Evolutionary conservation across 1,139 yeast species (phyloP).

Genomic region (Lodderomyces parapsilosis): DNA sequence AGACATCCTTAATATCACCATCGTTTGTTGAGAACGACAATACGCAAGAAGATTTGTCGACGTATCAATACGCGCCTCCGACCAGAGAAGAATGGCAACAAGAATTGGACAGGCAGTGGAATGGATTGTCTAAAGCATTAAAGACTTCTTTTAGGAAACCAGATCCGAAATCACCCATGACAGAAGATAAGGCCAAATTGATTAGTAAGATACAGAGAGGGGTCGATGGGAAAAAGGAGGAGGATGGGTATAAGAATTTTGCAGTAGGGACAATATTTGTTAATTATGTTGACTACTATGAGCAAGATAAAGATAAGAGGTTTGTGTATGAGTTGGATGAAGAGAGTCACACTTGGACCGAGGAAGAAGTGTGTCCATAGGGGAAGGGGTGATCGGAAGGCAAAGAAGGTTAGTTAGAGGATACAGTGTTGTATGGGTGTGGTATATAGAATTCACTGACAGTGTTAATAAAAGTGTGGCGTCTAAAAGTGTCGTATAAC

Average conservation of each 20-base stretch:
- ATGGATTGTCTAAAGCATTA: conserved; percentile 50
- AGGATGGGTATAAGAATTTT: conserved; percentile 66
- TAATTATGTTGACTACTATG: conserved; percentile 71
- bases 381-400: too few species aligned
- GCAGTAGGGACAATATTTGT: conserved; percentile 68
- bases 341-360: conserved; percentile 66
- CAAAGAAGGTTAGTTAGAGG: too few species aligned
- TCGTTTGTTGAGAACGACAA: conserved; percentile 14
- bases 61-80: conserved; percentile 40
- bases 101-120: conserved; percentile 69
- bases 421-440: too few species aligned
- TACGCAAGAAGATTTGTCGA: conserved; percentile 7
- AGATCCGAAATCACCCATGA: conserved; percentile 58
- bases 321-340: conserved; percentile 53
- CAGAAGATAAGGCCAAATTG: conserved; percentile 53
- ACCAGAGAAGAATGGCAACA: conserved; percentile 60
- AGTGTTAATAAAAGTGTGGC: too few species aligned
- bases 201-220: conserved; percentile 77
- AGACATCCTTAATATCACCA: conserved; percentile 30
- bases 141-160: conserved; percentile 73
- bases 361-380: conserved; percentile 75
- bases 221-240: conserved; percentile 77
- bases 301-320: conserved; percentile 58
- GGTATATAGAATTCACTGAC: neutral
- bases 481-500: too few species aligned